These are phyloP conservation scores for Neonectria coccinea DNA, from an alignment of 2,329 filamentous ascomycete species.

Conservation along the genomic window DNA sequence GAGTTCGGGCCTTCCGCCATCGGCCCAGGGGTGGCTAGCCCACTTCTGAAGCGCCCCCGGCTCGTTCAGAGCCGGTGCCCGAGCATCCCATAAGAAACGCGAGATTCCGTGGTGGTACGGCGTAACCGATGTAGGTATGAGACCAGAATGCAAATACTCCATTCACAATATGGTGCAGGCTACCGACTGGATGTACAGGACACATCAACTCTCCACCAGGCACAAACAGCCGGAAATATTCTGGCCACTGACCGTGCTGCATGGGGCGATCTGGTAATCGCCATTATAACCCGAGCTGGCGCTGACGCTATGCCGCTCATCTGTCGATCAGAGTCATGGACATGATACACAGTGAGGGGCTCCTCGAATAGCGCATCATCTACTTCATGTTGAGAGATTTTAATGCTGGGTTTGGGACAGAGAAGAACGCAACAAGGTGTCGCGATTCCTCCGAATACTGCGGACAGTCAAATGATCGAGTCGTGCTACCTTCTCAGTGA, in stretches of 20 bases:
- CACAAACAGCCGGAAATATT: background rate
- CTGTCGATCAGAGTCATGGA: conserved; percentile 12
- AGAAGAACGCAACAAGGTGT: background rate
- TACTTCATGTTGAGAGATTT: conserved; percentile 23
- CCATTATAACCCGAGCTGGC: conserved; percentile 9
- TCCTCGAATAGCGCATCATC: conserved; percentile 15
- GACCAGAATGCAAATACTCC: background rate
- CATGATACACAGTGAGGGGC: conserved; percentile 35
- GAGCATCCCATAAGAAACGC: background rate
- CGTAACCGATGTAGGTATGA: background rate
- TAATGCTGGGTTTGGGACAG: conserved; percentile 22
- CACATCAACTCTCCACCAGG: background rate
- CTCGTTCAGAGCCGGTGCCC: background rate
- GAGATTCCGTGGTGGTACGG: background rate
- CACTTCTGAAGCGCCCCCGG: background rate
- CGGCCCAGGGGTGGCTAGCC: conserved; percentile 17
- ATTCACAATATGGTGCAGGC: background rate
- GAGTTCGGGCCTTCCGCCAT: background rate
- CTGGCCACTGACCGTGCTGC: conserved; percentile 7
- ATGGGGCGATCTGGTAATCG: conserved; percentile 11
- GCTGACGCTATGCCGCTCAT: conserved; percentile 10
- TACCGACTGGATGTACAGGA: background rate
- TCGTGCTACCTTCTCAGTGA: background rate
- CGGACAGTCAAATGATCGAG: background rate
- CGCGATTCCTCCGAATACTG: background rate